Percentiles rank a stretch among this genome's conserved stretches.
These are phyloP conservation scores for Inonotus obliquus DNA, from an alignment of 1,284 basidiomycete genomes.

Conservation along the genomic window DNA sequence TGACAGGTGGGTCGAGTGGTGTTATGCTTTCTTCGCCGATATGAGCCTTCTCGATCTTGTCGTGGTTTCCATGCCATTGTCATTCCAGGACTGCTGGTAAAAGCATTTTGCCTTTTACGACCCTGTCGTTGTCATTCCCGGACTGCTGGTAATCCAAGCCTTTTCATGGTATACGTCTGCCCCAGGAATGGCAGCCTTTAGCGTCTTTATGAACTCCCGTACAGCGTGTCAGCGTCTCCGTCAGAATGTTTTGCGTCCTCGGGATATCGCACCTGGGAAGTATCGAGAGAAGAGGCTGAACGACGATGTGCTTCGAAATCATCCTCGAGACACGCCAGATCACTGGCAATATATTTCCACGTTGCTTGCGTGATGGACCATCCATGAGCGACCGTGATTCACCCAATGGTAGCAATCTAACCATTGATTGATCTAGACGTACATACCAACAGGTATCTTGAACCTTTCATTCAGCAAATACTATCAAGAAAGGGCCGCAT, in stretches of 20 bases:
- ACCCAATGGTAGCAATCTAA: conserved; percentile 56
- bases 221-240: conserved; percentile 70
- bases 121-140: conserved; percentile 29
- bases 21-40: too few species aligned
- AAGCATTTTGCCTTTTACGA: conserved; percentile 70
- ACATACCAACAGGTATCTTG: too few species aligned
- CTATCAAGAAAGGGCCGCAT: too few species aligned
- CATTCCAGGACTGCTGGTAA: conserved; percentile 44
- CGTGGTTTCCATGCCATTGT: too few species aligned
- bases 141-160: too few species aligned
- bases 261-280: conserved; percentile 62
- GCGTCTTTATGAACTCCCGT: conserved; percentile 50
- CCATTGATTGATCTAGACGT: conserved; percentile 60
- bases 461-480: too few species aligned
- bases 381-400: conserved; percentile 72
- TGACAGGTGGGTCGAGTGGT: too few species aligned
- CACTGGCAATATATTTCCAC: conserved; percentile 28
- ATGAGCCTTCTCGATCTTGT: too few species aligned
- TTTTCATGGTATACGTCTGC: conserved; percentile 24
- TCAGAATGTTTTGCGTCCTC: conserved; percentile 43
- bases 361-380: conserved; percentile 76
- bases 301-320: conserved; percentile 65
- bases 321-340: conserved; percentile 52
- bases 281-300: conserved; percentile 70
- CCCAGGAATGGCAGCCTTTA: conserved; percentile 40